Evolutionary conservation across 2,329 filamentous ascomycete genomes (phyloP), one percentile per base, ranked within the genome.

Genomic region (Penicillium expansum): DNA sequence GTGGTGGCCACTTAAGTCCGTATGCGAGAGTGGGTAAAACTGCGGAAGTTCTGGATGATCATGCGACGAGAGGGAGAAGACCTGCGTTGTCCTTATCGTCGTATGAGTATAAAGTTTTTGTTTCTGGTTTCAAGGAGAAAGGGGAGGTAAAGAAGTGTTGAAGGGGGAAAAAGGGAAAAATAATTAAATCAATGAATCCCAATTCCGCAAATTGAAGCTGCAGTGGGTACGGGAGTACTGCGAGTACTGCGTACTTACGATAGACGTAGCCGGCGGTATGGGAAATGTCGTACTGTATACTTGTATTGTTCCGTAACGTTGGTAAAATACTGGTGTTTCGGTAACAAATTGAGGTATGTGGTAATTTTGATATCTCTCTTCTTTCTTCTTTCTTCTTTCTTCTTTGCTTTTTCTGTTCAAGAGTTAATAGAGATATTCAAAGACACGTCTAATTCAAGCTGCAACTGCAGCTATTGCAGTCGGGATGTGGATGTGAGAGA

Each of bases 1-100:
- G 69, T 72, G 68, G 65, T 67, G 63, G 59, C 65, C 66, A 61
- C 61, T 66, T 66, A 62, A 66, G 59, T 63, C 63, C 62, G 59
- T 64, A 62, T 67, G 59, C 55, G 61, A 59, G 8, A 58, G 62
- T 63, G 56, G 58, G 62, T 65, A 62, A 61, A 63, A 60, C 49
- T 63, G 60, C 56, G 57, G 56, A 56, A 65, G 60, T 60, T 61
- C 57, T 53, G 64, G 32, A 63, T 63, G 64, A 69, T 69, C 68
- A 68, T 66, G 61, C 62, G 59, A 65, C 61, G 52, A 56, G 44
- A 54, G 48, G 62, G 59, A 65, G 55, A 67, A 67, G 60, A 60
- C 62, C 60, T 61, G 58, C 52, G 54, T 62, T 50, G 52, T 61
- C 62, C 58, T 60, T 57, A 24, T 51, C 52, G 50, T 52, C 22